Evolutionary conservation across 306 rosid genomes (phyloP), one percentile per base, ranked within the genome.

Genomic region (Cucurbita pepo): DNA sequence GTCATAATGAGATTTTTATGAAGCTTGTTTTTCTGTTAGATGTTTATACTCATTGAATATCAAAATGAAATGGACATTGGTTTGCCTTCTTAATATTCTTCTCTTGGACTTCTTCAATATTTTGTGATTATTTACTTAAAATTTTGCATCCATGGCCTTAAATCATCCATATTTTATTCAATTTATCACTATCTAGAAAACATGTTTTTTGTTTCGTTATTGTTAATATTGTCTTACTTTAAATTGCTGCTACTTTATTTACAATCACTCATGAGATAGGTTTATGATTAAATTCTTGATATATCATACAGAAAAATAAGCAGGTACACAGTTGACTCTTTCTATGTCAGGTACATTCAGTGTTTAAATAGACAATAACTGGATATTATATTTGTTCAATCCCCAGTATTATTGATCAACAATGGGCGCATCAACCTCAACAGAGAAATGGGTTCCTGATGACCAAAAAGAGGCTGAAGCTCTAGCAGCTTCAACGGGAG

Each of bases 361-460:
- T 67, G 41, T 41, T 43, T 43, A 65, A 43, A 65, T 65, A 65
- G 12, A 36, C 41, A 67, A 21, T 67, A 11, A 21, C 72, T 41
- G 56, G 56, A 67, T 21, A 11, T 21, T 16, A 47, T 22, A 11
- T 21, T 44, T 22, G 40, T 47, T 47, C 4, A 21, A 45, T 67
- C 51, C 36, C 19, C 36, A 12, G 22, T 14, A 47, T 67, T 66
- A 13, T 73, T 44, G 43, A 21, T 78, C 18, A 51, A 74, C 21
- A 72, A 88, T 90, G 98, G 98, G 97, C 56, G 94, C 90, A 22
- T 86, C 98, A 21, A 57, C 77, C n/a, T 94, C 98, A 55, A 65
- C 87, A 58, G 88, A 79, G 82, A 82, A 82, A 55, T 60, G 36
- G 16, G 74, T 78, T 21, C 60, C 96, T 62, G 36, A 57, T 65